Percentiles rank a stretch among this genome's conserved stretches.
Conservation (phyloP, 2,329 filamentous ascomycete genomes). For the Chaetomium sp. region DNA sequence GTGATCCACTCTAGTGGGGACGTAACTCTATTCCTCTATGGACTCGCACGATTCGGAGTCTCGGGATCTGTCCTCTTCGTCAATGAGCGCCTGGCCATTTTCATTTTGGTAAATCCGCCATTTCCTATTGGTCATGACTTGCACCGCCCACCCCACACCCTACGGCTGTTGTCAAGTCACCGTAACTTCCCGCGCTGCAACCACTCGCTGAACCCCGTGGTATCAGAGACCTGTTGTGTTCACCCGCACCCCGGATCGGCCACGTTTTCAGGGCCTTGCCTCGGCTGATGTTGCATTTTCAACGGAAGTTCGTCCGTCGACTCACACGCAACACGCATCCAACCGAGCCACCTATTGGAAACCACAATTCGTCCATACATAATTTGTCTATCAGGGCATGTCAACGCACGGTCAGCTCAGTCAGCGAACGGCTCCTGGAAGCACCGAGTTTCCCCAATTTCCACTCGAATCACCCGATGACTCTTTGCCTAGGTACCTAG, state of each 20-base stretch:
- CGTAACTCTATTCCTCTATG: slow-evolving; percentile 14
- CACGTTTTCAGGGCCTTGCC: slow-evolving; percentile 2
- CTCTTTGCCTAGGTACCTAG: background rate
- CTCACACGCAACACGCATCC: background rate
- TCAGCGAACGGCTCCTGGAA: background rate
- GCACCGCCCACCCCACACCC: background rate
- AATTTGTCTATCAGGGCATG: background rate
- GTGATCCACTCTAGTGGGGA: slow-evolving; percentile 29
- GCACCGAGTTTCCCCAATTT: background rate
- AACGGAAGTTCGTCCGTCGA: background rate
- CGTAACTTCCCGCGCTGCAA: slow-evolving; percentile 15
- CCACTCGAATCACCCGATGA: background rate
- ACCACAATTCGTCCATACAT: background rate
- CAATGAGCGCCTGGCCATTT: slow-evolving; percentile 30
- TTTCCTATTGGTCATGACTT: slow-evolving; percentile 27
- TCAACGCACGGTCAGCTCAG: background rate
- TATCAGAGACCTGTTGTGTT: slow-evolving; percentile 23
- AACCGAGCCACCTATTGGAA: background rate
- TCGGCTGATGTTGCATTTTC: slow-evolving; percentile 14
- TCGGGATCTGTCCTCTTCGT: slow-evolving; percentile 32
- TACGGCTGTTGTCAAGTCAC: slow-evolving; percentile 25
- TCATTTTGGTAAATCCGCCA: slow-evolving; percentile 21
- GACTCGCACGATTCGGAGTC: slow-evolving; percentile 25
- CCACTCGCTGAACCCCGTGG: slow-evolving; percentile 19
- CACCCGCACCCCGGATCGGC: background rate